These are phyloP conservation scores for Ajuga reptans DNA, from an alignment of 305 asterid genomes.

Conservation along the genomic window DNA sequence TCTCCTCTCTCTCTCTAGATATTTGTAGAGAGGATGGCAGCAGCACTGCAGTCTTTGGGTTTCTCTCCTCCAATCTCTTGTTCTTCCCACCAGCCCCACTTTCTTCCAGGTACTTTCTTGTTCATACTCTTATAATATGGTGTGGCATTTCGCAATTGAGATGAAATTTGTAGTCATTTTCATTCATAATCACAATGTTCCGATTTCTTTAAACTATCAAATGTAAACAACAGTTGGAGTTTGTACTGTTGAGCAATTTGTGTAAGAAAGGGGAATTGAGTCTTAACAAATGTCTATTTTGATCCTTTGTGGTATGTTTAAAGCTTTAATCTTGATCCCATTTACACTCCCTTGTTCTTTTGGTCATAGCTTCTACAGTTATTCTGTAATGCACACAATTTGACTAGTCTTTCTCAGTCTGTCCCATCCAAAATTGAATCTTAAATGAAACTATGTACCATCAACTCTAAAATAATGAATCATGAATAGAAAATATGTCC, in stretches of 20 bases:
- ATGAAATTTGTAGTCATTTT: background rate
- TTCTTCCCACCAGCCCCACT: conserved; percentile 35
- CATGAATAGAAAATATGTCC: too few relatives aligned
- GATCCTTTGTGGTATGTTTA: background rate
- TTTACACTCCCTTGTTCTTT: background rate
- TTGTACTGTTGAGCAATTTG: background rate
- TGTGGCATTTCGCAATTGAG: background rate
- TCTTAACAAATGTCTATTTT: background rate
- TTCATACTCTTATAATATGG: background rate
- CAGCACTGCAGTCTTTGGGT: conserved; percentile 59
- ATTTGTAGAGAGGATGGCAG: conserved; percentile 31
- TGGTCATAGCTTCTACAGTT: background rate
- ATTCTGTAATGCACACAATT: too few relatives aligned
- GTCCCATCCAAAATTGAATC: too few relatives aligned
- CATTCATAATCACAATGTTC: background rate
- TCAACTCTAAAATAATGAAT: too few relatives aligned
- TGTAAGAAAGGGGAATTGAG: background rate
- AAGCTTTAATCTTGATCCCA: background rate
- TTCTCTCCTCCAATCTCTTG: conserved; percentile 52
- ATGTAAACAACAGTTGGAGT: background rate
- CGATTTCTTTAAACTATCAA: background rate
- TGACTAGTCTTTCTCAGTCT: too few relatives aligned
- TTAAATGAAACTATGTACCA: too few relatives aligned
- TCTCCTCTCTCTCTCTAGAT: conserved; percentile 13
- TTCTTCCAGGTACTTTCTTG: conserved; percentile 23